Evolutionary conservation across 306 rosid genomes (phyloP), one percentile per base, ranked within the genome.

Genomic region (Castanea sativa): DNA sequence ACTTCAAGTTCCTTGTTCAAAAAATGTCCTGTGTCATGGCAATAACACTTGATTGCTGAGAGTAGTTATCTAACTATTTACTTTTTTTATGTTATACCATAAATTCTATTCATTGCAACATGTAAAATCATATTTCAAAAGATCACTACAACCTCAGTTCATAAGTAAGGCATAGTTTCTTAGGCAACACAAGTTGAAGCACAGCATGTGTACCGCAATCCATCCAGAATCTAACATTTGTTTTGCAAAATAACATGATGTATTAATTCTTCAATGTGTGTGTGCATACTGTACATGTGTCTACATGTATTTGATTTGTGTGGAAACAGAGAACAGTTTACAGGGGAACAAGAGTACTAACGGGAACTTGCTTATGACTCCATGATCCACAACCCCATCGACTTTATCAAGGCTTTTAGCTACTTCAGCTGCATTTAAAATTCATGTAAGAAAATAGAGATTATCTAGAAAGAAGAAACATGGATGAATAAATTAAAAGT

Each of bases 301-400:
- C 67, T n/a, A 71, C 30, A 35, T 61, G 60, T 8, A 53, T 61
- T 33, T 52, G 41, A 68, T 29, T 71, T 56, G 33, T 13, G 55
- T 20, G 55, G 53, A 81, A 79, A 65, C 27, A 70, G 6, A 30
- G 68, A 82, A 83, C 76, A 71, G 63, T 67, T 32, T 53, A 58
- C 30, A 38, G 64, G 60, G 80, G 57, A 59, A 71, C 67, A 82
- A 52, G 81, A 75, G 77, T 78, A 89, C 96, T 92, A 75, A 94
- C 98, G 93, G 93, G 79, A 85, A 80, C 86, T 94, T 90, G 45
- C 93, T 86, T 83, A 94, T 69, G 84, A 92, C 84, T 55, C 97
- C 96, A 51, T 90, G 97, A 75, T 79, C 94, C 10, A 89, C 88
- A 11, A 94, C 91, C 69, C 98, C 97, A 52, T 88, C 85, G 64